Evolutionary conservation across 2,329 filamentous ascomycete genomes (phyloP).

Genomic region (Calycina marina): DNA sequence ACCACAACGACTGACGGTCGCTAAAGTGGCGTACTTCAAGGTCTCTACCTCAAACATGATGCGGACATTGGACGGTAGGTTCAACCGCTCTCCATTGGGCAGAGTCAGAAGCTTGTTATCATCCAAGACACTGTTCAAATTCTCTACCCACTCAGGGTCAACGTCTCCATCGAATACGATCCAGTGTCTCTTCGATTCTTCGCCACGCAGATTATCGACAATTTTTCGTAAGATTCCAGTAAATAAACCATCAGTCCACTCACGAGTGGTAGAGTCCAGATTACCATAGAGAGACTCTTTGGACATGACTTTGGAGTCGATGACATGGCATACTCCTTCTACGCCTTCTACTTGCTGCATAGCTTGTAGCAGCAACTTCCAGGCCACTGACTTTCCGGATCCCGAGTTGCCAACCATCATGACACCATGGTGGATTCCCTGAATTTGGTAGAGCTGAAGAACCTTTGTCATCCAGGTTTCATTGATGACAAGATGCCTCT

Average conservation of each 20-base stretch:
- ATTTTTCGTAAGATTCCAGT: slow-evolving; percentile 97
- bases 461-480: slow-evolving; percentile 97
- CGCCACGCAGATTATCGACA: slow-evolving; percentile 93
- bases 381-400: slow-evolving; percentile 91
- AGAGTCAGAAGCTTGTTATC: slow-evolving; percentile 97
- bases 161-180: slow-evolving; percentile 99
- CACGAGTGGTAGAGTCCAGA: slow-evolving; percentile 87
- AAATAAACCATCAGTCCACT: slow-evolving; percentile 98
- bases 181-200: slow-evolving; percentile 95
- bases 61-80: slow-evolving; percentile 82
- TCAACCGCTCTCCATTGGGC: slow-evolving; percentile 95
- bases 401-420: slow-evolving; percentile 99
- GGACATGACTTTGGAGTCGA: slow-evolving; percentile 99
- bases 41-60: slow-evolving; percentile 99
- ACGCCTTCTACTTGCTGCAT: slow-evolving; percentile 80
- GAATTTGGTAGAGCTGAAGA: slow-evolving; percentile 93
- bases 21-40: slow-evolving; percentile 89
- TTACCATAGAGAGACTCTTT: slow-evolving; percentile 96
- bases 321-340: slow-evolving; percentile 92
- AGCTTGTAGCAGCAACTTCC: slow-evolving; percentile 83
- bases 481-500: slow-evolving; percentile 77
- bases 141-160: slow-evolving; percentile 98
- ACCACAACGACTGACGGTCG: slow-evolving; percentile 97
- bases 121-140: slow-evolving; percentile 97
- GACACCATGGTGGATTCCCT: slow-evolving; percentile 94